Base-by-base conservation (phyloP, 768 basidiomycete genomes). In the Mrakia hoshinonis region DNA sequence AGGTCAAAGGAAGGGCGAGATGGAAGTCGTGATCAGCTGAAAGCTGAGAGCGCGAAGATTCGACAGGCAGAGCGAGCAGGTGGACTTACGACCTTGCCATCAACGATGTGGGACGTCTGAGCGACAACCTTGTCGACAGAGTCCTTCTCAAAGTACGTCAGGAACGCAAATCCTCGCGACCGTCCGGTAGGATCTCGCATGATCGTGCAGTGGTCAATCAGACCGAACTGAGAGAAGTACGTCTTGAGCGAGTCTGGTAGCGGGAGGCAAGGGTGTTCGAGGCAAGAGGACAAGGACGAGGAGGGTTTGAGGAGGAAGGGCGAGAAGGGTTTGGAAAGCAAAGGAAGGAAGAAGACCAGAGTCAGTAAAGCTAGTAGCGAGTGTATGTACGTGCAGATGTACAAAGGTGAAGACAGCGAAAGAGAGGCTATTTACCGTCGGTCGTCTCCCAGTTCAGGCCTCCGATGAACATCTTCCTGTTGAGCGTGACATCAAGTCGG, bases 391-490 rank as follows among this genome's bases (percentile, higher is more conserved):
- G 34, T 47, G 39, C 74, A 74, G 51, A 73, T 73, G 73, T 60
- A 38, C n/a, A 26, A 54, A 60, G 60, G 64, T 29, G 31, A 31
- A 69, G 65, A 18, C 11, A 67, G 26, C 20, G 55, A 36, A 47
- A 12, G 38, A 20, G 55, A 63, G 18, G 43, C 12, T 20, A 78
- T 78, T 81, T 86, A 99, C 96, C 95, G 85, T 98, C 96, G 79
- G 92, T 95, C 77, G 96, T 98, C 81, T 98, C 95, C 96, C 96
- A 99, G 83, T 98, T 96, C 75, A 99, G 84, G 75, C 96, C 96
- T 74, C 96, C 96, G 79, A 99, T 94, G 81, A 99, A 99, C 96
- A 99, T 99, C 85, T 99, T 99, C 81, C 96, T 97, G 84, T 80
- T 48, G 12, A 29, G n/a, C 43, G 38, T 47, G 48, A 46, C 24